Base-by-base conservation (phyloP, 768 basidiomycete genomes). In the Galerina marginata region DNA sequence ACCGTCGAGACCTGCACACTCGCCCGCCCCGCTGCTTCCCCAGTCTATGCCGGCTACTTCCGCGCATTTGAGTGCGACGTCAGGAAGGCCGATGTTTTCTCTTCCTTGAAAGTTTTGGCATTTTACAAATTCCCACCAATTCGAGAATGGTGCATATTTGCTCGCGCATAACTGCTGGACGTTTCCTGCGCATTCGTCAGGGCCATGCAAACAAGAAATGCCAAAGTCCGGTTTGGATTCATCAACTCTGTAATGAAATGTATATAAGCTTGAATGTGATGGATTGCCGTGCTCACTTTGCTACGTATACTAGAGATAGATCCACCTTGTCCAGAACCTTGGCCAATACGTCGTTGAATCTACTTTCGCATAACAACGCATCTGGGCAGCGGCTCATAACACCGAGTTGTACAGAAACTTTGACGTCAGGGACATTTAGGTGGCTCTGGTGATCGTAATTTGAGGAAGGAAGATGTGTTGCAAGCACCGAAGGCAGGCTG, bases 141-240 rank as follows among this genome's bases (percentile, higher is more conserved):
- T 77, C n/a, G 72, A 64, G 42, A 77, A 74, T 23, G 81, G 74
- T 23, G 82, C 77, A 61, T 92, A 80, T 70, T 87, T 86, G 56
- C 83, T 79, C 33, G 83, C 90, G 72, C 96, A 98, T 26, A 97
- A 80, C 70, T 97, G 88, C 60, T 97, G 91, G 15, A 94, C 86
- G 75, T 96, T 95, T 44, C 92, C 95, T 12, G 86, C 86, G 68
- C 95, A 97, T 74, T 98, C 95, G 54, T 82, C 73, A 4, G 77
- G 76, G 15, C 94, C 95, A 69, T 96, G 95, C 79, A 82, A 82
- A 75, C 95, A 97, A 37, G 76, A 83, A 33, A 91, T 85, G n/a
- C 94, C 94, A 69, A 89, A 93, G 49, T 79, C 77, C n/a, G 83
- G 75, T 26, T 91, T 87, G 6, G 83, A 81, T n/a, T 79, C 59